Percentiles rank a stretch among this genome's conserved stretches.
Evolutionary conservation across 2,329 filamentous ascomycete genomes (phyloP).

Genomic region (Alternaria ventricosa): DNA sequence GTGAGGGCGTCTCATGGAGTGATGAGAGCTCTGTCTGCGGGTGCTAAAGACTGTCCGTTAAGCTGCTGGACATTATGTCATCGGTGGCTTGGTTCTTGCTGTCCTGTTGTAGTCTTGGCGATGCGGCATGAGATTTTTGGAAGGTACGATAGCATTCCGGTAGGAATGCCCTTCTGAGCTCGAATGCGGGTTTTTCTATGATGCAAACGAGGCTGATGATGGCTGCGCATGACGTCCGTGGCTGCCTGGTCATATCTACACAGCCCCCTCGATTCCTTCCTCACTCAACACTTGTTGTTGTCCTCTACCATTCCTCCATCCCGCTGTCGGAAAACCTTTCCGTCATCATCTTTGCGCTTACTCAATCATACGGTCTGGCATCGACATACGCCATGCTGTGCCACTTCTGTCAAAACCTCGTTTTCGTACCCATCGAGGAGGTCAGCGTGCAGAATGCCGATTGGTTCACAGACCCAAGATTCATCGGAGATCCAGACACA

Average conservation of each 20-base stretch:
- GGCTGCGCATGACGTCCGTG: background rate
- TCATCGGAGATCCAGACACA: fast-evolving
- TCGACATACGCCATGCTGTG: background rate
- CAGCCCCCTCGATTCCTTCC: background rate
- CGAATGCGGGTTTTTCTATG: no score
- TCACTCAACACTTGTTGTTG: background rate
- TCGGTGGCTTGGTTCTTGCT: no score
- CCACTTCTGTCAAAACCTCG: background rate
- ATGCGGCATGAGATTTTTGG: no score
- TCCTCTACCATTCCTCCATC: background rate
- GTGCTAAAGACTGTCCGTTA: no score
- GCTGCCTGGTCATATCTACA: background rate
- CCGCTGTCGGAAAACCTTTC: background rate
- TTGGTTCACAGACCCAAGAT: background rate
- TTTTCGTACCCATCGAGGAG: background rate
- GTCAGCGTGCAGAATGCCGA: background rate
- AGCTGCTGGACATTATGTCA: no score
- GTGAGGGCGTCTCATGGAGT: background rate
- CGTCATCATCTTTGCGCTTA: background rate
- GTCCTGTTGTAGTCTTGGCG: background rate
- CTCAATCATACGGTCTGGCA: background rate
- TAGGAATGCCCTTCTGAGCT: no score
- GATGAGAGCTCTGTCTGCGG: no score
- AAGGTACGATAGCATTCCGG: no score
- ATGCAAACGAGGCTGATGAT: background rate